phyloP scores from a whole-genome alignment of 2,329 filamentous ascomycete genomes.

The Sporothrix pallida region DNA sequence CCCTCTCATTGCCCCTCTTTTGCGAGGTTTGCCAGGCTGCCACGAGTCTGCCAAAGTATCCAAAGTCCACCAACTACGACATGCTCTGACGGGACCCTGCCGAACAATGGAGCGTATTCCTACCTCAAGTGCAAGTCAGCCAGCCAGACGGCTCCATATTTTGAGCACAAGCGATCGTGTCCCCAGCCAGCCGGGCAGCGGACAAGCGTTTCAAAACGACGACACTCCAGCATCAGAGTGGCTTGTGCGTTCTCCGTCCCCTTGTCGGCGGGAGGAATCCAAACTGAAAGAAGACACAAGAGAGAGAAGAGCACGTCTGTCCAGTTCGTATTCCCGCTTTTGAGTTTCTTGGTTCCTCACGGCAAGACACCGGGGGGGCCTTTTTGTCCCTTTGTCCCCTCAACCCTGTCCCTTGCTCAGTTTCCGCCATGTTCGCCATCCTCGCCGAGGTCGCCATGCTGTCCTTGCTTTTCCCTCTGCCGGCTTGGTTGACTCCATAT shows the following conservation, averaged over 20 bases:
- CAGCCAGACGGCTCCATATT: neutral
- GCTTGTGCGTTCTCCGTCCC: constrained; percentile 14
- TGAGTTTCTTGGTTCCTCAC: neutral
- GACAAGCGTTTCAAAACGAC: constrained; percentile 26
- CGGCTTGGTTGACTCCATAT: constrained; percentile 1
- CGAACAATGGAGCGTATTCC: neutral
- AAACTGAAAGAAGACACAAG: neutral
- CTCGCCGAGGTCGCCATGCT: neutral
- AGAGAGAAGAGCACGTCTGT: neutral
- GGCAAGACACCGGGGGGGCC: too few species aligned
- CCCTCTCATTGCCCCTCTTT: neutral
- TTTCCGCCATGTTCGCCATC: neutral
- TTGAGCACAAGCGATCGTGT: neutral
- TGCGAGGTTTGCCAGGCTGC: too few species aligned
- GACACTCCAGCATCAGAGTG: constrained; percentile 16
- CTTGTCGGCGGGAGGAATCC: neutral
- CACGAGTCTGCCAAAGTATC: neutral
- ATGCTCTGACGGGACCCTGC: constrained; percentile 18
- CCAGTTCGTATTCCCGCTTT: constrained; percentile 21
- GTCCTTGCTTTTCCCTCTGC: neutral
- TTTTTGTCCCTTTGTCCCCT: neutral
- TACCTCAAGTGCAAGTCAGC: neutral
- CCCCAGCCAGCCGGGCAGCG: neutral
- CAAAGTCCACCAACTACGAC: neutral
- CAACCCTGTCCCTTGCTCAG: neutral